Evolutionary conservation across 331 rosid genomes (phyloP).

Genomic region (Rhamnella rubrinervis): DNA sequence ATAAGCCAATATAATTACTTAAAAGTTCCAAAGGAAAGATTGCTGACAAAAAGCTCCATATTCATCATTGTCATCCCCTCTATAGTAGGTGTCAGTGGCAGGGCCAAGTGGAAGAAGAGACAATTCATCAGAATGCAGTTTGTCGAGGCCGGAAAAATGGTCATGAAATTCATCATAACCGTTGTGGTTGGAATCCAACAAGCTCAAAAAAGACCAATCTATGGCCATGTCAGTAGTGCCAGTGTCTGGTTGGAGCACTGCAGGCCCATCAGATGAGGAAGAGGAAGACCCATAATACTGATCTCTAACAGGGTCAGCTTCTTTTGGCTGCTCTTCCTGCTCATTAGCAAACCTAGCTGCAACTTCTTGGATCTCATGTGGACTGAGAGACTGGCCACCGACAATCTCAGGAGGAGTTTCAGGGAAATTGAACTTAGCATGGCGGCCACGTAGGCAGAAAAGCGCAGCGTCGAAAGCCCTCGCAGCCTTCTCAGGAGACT

Average conservation of each 20-base stretch:
- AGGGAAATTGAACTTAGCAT: slow-evolving; percentile 54
- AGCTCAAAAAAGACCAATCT: slow-evolving; percentile 46
- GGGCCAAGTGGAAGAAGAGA: slow-evolving; percentile 3
- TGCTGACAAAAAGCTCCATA: slow-evolving; percentile 21
- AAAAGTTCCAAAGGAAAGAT: slow-evolving; percentile 62
- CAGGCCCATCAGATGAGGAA: neutral
- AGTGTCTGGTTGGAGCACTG: neutral
- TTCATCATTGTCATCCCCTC: slow-evolving; percentile 13
- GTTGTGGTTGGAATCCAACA: slow-evolving; percentile 24
- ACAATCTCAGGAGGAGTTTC: slow-evolving; percentile 31
- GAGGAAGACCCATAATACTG: neutral
- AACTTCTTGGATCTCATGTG: slow-evolving; percentile 41
- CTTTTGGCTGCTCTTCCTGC: neutral
- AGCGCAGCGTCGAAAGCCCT: slow-evolving; percentile 65
- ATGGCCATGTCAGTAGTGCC: slow-evolving; percentile 14
- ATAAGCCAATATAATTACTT: neutral
- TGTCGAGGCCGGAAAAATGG: slow-evolving; percentile 5
- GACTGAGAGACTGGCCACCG: slow-evolving; percentile 22
- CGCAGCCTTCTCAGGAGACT: slow-evolving; percentile 55
- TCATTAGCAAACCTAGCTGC: slow-evolving; percentile 49
- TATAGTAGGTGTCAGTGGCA: neutral
- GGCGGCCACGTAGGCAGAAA: slow-evolving; percentile 47
- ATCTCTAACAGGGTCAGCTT: too few relatives aligned
- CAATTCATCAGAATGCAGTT: slow-evolving; percentile 32
- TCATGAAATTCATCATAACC: slow-evolving; percentile 14